Evolutionary conservation across 805 yeast genomes (phyloP), one percentile per base, ranked within the genome.

Genomic region (Wickerhamiella shivajii): DNA sequence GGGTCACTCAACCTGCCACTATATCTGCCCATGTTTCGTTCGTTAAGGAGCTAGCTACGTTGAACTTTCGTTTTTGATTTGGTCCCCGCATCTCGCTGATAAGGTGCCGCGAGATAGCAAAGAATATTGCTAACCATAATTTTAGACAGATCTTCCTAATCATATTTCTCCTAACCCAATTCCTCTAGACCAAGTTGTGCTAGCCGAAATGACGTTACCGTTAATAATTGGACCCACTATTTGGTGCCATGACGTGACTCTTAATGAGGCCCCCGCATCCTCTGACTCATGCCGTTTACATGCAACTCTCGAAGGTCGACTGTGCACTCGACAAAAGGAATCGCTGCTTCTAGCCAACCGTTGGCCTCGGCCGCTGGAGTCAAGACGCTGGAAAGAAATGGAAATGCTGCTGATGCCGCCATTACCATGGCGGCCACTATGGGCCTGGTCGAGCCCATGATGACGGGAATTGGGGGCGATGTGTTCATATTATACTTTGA

Each of bases 331-430:
- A 57, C 72, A 13, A 69, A 67, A 47, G 90, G 85, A 2, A 70
- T 79, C 31, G 83, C 77, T 2, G 66, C 80, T 1, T 72, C 84
- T 2, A 61, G 85, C 0, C 90, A 80, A 53, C 80, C 87, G 3
- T 53, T 75, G 31, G 92, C 90, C 21, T 70, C 71, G 33, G 71
- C 78, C 1, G 87, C 84, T 0, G 81, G 78, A 3, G 51, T 75
- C 20, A 64, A 65, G 48, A 67, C 78, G 22, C 61, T 79, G 18
- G 71, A 67, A 16, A 57, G 59, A 39, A 90, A 92, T 3, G 90
- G 93, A 4, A 79, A 79, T 39, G 64, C 57, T 12, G 60, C 53
- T 26, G 61, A 47, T 47, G 66, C 63, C 11, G 64, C 60, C 18
- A 63, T 51, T 29, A 66, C 55, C n/a, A 60, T 51, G 44, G 64